Evolutionary conservation across 257 asterid species (phyloP), one percentile per base, ranked within the genome.

Genomic region (Scutellaria baicalensis): DNA sequence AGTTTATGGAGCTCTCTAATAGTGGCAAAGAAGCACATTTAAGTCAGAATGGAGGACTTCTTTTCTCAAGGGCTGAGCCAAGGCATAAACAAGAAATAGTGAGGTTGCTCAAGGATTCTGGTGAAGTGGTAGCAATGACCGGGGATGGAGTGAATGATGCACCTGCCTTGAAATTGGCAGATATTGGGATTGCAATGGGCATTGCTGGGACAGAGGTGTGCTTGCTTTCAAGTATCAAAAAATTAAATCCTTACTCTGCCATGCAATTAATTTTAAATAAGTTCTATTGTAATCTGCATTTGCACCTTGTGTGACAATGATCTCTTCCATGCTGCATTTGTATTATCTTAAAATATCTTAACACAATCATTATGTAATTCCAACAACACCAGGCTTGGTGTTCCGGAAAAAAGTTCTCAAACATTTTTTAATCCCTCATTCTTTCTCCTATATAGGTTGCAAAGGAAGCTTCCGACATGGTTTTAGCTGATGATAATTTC

Each of bases 111-210:
- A 94, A 94, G 89, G 97, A 89, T 72, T 88, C 65, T 9, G 99
- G 97, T 68, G 99, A 94, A 83, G 97, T 94, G 48, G 99, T 94
- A 31, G 99, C 99, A 21, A 94, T 94, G 99, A 94, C 99, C 18
- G 99, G 99, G 48, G 99, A 94, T 84, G 99, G 99, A 62, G 99
- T 94, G 75, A 94, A 92, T 67, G 98, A 92, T 75, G 98, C 98
- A 21, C 98, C 98, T 60, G 98, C 98, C 27, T 71, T 92, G 76
- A 94, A 91, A 77, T 75, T 91, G 79, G 99, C 99, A 35, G 99
- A 94, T 81, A 94, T 91, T 78, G 99, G 99, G 69, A 88, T 94
- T 74, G 97, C 99, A 20, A 94, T 94, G 99, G 99, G 99, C 59
- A 94, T 94, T 68, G 59, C 95, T 5, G 99, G 99, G 75, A 94